A percentile compares a stretch with the other conserved stretches of the same genome.
These are phyloP conservation scores for Sporothrix curviconia DNA, from an alignment of 2,329 filamentous ascomycete species.

Conservation along the genomic window DNA sequence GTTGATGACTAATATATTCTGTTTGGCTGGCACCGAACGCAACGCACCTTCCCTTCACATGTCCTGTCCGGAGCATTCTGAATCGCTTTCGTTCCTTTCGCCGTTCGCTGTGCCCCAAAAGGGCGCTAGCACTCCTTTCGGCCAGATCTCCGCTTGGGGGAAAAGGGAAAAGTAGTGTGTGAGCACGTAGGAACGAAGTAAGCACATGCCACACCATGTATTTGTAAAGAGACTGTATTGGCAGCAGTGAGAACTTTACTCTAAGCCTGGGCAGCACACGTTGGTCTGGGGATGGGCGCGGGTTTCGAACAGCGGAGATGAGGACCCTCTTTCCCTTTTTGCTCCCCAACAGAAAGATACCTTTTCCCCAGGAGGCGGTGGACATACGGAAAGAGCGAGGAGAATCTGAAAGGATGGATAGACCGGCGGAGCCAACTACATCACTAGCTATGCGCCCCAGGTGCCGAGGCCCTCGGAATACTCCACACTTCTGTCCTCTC, in stretches of 20 bases:
- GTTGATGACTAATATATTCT: background rate
- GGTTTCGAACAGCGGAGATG: background rate
- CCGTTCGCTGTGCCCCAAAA: background rate
- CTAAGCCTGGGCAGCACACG: background rate
- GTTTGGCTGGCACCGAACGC: background rate
- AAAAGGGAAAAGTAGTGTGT: background rate
- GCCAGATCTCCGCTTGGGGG: slow-evolving; percentile 3
- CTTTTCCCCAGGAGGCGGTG: too few relatives aligned
- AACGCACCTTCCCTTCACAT: background rate
- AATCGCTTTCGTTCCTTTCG: background rate
- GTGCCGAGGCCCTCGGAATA: slow-evolving; percentile 20
- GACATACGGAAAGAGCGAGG: background rate
- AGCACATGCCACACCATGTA: background rate
- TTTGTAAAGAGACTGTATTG: too few relatives aligned
- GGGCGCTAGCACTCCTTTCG: slow-evolving; percentile 1
- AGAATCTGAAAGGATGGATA: background rate
- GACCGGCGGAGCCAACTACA: background rate
- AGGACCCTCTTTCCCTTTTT: background rate
- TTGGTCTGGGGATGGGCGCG: background rate
- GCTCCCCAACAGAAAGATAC: background rate
- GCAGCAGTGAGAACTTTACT: background rate
- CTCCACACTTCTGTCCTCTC: slow-evolving; percentile 7
- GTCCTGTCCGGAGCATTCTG: background rate
- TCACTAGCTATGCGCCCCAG: background rate
- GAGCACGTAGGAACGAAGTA: background rate